These are phyloP conservation scores for Populus simonii DNA, from an alignment of 345 rosid species.

Conservation along the genomic window DNA sequence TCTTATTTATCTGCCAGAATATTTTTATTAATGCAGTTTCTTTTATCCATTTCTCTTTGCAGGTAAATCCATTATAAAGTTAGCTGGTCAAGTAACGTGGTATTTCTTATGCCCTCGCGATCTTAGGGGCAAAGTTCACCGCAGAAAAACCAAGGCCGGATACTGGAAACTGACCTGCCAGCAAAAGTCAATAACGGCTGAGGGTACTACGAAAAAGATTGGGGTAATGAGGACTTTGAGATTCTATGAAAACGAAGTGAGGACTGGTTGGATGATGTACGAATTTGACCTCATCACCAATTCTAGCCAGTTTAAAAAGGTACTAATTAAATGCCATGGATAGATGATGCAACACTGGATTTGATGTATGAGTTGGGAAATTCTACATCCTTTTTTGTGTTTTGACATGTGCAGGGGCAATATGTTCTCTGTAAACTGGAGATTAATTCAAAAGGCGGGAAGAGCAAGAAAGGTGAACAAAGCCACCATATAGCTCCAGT, in stretches of 20 bases:
- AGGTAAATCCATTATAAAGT: background rate
- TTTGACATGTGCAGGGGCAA: conserved; percentile 14
- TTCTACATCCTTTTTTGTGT: background rate
- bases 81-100: conserved; percentile 18
- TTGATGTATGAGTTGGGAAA: background rate
- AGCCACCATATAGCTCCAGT: background rate
- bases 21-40: background rate
- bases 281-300: conserved; percentile 33
- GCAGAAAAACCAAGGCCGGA: conserved; percentile 35
- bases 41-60: background rate
- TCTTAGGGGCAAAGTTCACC: conserved; percentile 17
- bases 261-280: conserved; percentile 30
- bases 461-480: background rate
- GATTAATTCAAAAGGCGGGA: conserved; percentile 5
- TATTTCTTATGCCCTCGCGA: conserved; percentile 35
- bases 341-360: background rate
- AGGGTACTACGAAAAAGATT: conserved; percentile 11
- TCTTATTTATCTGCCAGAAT: background rate
- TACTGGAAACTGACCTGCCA: conserved; percentile 53
- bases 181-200: background rate
- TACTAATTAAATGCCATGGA: background rate
- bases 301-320: conserved; percentile 11
- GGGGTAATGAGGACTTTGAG: conserved; percentile 47
- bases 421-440: conserved; percentile 32
- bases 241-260: conserved; percentile 17